Evolutionary conservation across 345 rosid genomes (phyloP).

Genomic region (Populus nigra): DNA sequence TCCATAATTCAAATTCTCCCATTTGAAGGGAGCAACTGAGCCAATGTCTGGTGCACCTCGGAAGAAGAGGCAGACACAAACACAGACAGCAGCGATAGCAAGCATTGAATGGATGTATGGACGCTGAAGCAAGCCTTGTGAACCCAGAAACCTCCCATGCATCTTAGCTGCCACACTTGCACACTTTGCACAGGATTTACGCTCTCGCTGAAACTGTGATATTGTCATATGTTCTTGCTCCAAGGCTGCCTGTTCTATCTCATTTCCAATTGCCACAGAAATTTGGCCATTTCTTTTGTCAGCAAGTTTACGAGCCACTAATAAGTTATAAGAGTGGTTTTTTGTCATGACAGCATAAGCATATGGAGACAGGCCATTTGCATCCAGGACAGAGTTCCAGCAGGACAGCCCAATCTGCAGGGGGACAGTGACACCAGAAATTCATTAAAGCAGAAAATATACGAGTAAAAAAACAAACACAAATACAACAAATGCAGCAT

Average conservation of each 20-base stretch:
- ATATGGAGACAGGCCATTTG: conserved; percentile 56
- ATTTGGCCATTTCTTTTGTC: conserved; percentile 69
- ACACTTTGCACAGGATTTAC: conserved; percentile 55
- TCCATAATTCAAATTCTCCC: conserved; percentile 77
- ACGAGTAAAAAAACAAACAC: background rate
- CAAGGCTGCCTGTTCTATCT: conserved; percentile 33
- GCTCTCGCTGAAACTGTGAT: conserved; percentile 19
- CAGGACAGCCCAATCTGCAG: conserved; percentile 62
- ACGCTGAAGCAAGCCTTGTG: conserved; percentile 66
- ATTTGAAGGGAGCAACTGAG: conserved; percentile 60
- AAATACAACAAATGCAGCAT: background rate
- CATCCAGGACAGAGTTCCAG: conserved; percentile 68
- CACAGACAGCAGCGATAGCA: conserved; percentile 84
- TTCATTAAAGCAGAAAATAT: background rate
- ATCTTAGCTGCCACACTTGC: conserved; percentile 50
- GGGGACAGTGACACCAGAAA: background rate
- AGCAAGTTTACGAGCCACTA: conserved; percentile 62
- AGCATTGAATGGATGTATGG: conserved; percentile 82
- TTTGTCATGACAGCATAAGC: conserved; percentile 60
- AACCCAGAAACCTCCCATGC: conserved; percentile 39
- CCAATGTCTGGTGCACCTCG: conserved; percentile 66
- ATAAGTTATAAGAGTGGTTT: conserved; percentile 58
- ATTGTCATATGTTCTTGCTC: conserved; percentile 14
- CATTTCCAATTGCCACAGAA: conserved; percentile 53
- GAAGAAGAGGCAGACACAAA: conserved; percentile 81